A percentile compares a stretch with the other conserved stretches of the same genome.
phyloP scores from a whole-genome alignment of 441 rosid genomes.

The Brassica balearica region DNA sequence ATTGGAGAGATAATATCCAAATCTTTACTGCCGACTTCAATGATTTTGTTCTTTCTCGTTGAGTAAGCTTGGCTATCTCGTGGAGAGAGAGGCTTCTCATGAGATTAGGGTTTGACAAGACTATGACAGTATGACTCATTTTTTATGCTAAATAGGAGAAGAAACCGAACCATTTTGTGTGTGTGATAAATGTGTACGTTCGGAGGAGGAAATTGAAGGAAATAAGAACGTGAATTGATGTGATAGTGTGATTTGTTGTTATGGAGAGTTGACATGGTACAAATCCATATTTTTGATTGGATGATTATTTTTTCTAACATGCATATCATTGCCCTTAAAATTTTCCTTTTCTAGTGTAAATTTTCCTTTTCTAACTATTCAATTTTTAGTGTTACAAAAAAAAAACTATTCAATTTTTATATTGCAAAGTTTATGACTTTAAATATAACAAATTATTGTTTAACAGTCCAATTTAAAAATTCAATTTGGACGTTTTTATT shows the following conservation, averaged over 20 bases:
- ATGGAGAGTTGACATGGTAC: not conserved
- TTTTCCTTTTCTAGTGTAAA: not conserved
- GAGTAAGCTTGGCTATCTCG: not conserved
- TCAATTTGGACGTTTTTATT: not conserved
- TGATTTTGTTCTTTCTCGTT: not conserved
- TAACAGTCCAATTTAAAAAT: not conserved
- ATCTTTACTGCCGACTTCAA: too few relatives aligned
- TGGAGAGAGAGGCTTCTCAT: not conserved
- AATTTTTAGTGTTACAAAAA: not conserved
- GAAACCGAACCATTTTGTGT: not conserved
- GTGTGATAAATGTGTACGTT: not conserved
- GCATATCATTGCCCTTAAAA: not conserved
- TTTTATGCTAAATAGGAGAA: not conserved
- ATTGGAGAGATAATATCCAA: too few relatives aligned
- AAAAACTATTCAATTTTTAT: not conserved
- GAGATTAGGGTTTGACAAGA: not conserved
- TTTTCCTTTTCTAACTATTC: constrained; percentile 23
- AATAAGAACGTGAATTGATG: not conserved
- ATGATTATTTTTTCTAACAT: not conserved
- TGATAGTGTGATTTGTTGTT: not conserved
- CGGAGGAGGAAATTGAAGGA: not conserved
- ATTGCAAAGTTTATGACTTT: not conserved
- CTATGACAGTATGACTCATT: not conserved
- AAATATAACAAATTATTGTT: not conserved
- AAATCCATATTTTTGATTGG: not conserved